Evolutionary conservation across 495 filamentous ascomycete genomes (phyloP).

Genomic region (Talaromyces proteolyticus): DNA sequence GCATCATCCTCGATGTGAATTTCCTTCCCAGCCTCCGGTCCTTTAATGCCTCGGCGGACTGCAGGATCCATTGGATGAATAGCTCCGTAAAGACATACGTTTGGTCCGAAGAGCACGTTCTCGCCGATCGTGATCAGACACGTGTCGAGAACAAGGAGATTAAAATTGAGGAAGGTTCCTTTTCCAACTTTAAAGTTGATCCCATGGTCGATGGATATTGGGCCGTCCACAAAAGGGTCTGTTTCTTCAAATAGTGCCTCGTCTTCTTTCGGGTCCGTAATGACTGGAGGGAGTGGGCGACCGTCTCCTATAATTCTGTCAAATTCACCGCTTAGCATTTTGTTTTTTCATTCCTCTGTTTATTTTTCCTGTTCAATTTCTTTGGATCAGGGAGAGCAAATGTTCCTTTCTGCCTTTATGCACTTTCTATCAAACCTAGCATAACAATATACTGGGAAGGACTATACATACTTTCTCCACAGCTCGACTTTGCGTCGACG

Average conservation of each 20-base stretch:
- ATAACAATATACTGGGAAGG: no score
- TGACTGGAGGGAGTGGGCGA: conserved; percentile 52
- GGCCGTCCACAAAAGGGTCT: conserved; percentile 60
- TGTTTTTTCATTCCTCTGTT: no score
- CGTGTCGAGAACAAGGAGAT: conserved; percentile 69
- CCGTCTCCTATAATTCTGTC: conserved; percentile 50
- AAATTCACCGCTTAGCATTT: background rate
- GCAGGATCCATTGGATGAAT: conserved; percentile 69
- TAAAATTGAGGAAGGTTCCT: conserved; percentile 68
- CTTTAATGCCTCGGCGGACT: conserved; percentile 60
- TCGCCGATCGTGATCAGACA: conserved; percentile 68
- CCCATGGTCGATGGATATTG: conserved; percentile 70
- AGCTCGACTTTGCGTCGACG: conserved; percentile 54
- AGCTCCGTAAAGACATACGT: conserved; percentile 61
- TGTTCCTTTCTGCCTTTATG: no score
- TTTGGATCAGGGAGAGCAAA: no score
- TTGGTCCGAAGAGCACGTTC: conserved; percentile 71
- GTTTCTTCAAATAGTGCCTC: conserved; percentile 46
- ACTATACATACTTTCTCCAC: conserved; percentile 71
- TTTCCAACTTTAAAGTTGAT: conserved; percentile 60
- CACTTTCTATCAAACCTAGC: no score
- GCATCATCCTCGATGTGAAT: conserved; percentile 78
- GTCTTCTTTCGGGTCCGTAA: conserved; percentile 48
- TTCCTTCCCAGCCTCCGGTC: conserved; percentile 67
- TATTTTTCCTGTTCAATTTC: no score